Evolutionary conservation across 371 early-diverging fungal genomes (phyloP).

Genomic region (Dichotomocladium elegans): DNA sequence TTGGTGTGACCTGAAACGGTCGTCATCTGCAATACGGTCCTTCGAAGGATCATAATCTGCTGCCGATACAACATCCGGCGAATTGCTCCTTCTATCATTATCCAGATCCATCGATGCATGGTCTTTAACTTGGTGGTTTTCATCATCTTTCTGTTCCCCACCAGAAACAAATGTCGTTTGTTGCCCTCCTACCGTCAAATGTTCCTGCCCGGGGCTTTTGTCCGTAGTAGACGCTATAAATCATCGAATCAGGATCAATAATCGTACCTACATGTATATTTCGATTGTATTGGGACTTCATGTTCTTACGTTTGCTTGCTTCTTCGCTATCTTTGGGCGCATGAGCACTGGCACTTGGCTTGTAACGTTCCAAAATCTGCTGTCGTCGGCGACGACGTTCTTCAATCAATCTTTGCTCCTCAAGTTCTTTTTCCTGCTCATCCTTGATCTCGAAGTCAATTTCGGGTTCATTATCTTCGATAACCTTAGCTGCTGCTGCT

Average conservation of each 20-base stretch:
- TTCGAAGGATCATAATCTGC: conserved; percentile 73
- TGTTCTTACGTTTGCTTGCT: conserved; percentile 3
- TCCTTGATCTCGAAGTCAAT: conserved; percentile 41
- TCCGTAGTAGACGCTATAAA: no score
- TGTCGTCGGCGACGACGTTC: conserved; percentile 70
- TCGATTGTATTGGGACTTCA: no score
- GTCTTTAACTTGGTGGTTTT: not conserved
- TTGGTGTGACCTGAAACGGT: conserved; percentile 16
- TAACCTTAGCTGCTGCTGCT: not conserved
- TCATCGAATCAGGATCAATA: no score
- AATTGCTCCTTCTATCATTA: conserved; percentile 20
- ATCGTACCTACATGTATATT: no score
- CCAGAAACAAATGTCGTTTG: no score
- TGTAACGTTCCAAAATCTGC: conserved; percentile 65
- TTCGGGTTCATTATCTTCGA: conserved; percentile 1
- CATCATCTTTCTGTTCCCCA: conserved; percentile 3
- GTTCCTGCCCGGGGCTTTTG: no score
- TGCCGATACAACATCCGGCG: conserved; percentile 55
- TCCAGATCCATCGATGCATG: not conserved
- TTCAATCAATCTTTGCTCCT: conserved; percentile 73
- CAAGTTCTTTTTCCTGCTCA: conserved; percentile 49
- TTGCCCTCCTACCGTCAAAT: conserved; percentile 21
- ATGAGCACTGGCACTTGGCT: conserved; percentile 22
- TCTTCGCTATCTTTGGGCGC: conserved; percentile 8
- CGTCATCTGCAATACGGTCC: conserved; percentile 44